Evolutionary conservation across 768 basidiomycete species (phyloP).

Genomic region (Suillus ampliporus): DNA sequence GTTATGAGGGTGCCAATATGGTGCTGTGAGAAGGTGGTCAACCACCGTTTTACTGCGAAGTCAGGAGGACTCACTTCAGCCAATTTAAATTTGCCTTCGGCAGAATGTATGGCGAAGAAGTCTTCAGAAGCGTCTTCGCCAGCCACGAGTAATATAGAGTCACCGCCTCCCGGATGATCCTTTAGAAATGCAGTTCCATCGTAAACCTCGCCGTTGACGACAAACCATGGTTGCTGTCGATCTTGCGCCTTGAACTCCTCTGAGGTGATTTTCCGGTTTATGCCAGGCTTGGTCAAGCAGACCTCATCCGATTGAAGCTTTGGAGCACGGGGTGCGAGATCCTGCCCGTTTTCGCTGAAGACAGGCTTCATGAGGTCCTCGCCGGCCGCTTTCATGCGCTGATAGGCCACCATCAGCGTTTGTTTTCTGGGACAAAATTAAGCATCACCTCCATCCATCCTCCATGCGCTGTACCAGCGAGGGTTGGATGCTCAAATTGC

Average conservation of each 20-base stretch:
- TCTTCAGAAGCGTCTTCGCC: slow-evolving; percentile 69
- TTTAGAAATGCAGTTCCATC: slow-evolving; percentile 55
- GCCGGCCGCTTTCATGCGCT: slow-evolving; percentile 53
- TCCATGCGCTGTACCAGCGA: slow-evolving; percentile 49
- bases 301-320: slow-evolving; percentile 27
- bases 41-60: slow-evolving; percentile 4
- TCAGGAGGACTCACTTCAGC: slow-evolving; percentile 37
- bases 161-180: slow-evolving; percentile 63
- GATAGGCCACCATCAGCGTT: background rate
- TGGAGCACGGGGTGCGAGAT: background rate
- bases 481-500: slow-evolving; percentile 64
- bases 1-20: slow-evolving; percentile 56
- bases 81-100: slow-evolving; percentile 51
- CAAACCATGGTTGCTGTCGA: slow-evolving; percentile 52
- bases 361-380: slow-evolving; percentile 48
- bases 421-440: background rate
- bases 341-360: slow-evolving; percentile 32
- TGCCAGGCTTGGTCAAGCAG: slow-evolving; percentile 51
- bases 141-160: slow-evolving; percentile 59
- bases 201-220: slow-evolving; percentile 60
- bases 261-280: slow-evolving; percentile 49
- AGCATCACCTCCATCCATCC: slow-evolving; percentile 63
- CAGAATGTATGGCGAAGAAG: slow-evolving; percentile 67
- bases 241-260: slow-evolving; percentile 49
- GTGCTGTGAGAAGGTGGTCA: slow-evolving; percentile 29